Conservation (phyloP, 2,329 filamentous ascomycete species). For the Cladosporium sp. region DNA sequence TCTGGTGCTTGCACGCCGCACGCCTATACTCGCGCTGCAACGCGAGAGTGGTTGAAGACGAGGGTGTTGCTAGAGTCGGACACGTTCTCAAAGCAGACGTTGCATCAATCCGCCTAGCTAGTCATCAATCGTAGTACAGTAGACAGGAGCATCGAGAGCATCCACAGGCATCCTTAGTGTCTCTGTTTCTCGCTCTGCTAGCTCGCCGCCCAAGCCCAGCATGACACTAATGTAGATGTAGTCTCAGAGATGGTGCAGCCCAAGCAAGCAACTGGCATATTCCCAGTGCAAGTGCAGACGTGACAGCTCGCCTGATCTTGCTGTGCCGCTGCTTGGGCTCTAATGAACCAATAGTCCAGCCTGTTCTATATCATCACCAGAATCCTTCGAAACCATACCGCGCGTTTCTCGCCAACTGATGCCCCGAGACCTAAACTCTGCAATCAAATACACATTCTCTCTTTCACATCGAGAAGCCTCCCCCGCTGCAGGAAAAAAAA, state of each 20-base stretch:
- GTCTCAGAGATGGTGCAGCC: background rate
- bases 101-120: background rate
- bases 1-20: background rate
- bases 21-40: background rate
- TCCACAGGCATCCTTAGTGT: too few relatives aligned
- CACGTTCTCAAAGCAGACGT: background rate
- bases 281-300: background rate
- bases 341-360: background rate
- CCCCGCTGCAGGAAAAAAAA: background rate
- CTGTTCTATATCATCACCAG: background rate
- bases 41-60: background rate
- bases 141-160: too few relatives aligned
- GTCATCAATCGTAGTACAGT: background rate
- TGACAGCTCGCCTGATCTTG: slow-evolving; percentile 2
- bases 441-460: background rate
- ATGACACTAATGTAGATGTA: background rate
- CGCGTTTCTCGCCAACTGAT: background rate
- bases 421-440: background rate
- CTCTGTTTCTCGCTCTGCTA: background rate
- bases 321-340: background rate
- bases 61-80: background rate
- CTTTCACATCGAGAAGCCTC: background rate
- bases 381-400: background rate
- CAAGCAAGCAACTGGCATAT: background rate
- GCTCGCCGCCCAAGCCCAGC: background rate